phyloP scores from a whole-genome alignment of 2,329 filamentous ascomycete genomes.

The Knoxdaviesia proteae region DNA sequence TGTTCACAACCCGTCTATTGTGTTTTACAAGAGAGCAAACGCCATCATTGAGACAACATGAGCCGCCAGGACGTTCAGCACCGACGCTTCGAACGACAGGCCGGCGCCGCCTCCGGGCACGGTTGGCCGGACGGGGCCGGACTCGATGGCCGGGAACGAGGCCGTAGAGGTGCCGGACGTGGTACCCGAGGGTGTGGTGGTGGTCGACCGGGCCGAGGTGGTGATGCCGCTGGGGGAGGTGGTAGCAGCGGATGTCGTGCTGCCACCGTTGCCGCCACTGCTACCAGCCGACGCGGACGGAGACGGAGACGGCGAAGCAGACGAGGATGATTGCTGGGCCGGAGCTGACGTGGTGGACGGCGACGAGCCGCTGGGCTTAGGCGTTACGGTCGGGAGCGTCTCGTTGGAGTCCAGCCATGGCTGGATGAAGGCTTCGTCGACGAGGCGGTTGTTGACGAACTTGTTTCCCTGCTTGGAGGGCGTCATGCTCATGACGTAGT shows the following conservation, averaged over 20 bases:
- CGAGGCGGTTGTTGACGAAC: conserved; percentile 5
- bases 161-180: too few relatives aligned
- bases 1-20: too few relatives aligned
- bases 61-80: too few relatives aligned
- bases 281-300: neutral
- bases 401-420: conserved; percentile 1
- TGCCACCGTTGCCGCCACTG: neutral
- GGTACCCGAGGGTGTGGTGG: too few relatives aligned
- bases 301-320: neutral
- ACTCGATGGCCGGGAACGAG: too few relatives aligned
- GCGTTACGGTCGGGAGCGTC: neutral
- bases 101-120: too few relatives aligned
- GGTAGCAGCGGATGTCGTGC: neutral
- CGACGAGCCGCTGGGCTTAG: neutral
- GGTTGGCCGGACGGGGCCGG: too few relatives aligned
- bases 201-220: too few relatives aligned
- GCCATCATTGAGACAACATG: too few relatives aligned
- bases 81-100: too few relatives aligned
- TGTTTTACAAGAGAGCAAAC: too few relatives aligned
- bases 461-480: conserved; percentile 13
- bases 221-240: too few relatives aligned
- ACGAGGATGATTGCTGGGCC: neutral
- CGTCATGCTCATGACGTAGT: conserved; percentile 22
- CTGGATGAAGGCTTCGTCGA: conserved; percentile 10
- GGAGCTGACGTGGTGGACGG: neutral